These are phyloP conservation scores for Cutaneotrichosporon sp. DNA, from an alignment of 1,284 basidiomycete genomes.

Conservation along the genomic window DNA sequence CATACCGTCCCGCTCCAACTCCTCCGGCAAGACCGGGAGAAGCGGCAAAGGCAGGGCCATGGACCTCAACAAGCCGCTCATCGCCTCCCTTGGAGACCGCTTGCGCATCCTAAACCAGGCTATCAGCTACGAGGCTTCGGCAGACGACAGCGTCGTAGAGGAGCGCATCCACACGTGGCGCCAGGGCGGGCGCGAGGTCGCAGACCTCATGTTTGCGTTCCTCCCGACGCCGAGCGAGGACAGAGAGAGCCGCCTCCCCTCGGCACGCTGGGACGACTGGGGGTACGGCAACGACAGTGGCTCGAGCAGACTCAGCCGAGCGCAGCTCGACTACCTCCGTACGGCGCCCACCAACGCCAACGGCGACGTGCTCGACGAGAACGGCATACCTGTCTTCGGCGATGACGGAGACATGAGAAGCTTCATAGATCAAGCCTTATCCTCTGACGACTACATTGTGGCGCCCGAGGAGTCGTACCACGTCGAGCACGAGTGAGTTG, in stretches of 20 bases:
- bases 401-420: conserved; percentile 7
- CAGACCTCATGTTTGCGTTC: conserved; percentile 40
- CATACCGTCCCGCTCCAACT: not conserved
- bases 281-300: not conserved
- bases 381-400: conserved; percentile 32
- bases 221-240: conserved; percentile 28
- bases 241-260: not conserved
- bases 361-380: conserved; percentile 35
- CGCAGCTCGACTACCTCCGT: conserved; percentile 24
- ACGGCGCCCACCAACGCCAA: conserved; percentile 26
- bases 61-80: conserved; percentile 10
- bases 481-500: not conserved
- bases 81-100: conserved; percentile 33
- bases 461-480: not conserved
- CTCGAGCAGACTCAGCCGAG: conserved; percentile 13
- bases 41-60: conserved; percentile 1
- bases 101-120: conserved; percentile 36
- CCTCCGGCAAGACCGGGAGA: not conserved
- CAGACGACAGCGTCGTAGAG: conserved; percentile 36
- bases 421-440: not conserved
- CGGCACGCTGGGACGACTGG: conserved; percentile 10
- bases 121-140: conserved; percentile 25
- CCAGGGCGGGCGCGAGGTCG: conserved; percentile 44
- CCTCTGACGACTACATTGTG: too few relatives aligned
- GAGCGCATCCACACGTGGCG: conserved; percentile 40